Conservation (phyloP, 2,329 filamentous ascomycete species). For the Cercospora canescens region DNA sequence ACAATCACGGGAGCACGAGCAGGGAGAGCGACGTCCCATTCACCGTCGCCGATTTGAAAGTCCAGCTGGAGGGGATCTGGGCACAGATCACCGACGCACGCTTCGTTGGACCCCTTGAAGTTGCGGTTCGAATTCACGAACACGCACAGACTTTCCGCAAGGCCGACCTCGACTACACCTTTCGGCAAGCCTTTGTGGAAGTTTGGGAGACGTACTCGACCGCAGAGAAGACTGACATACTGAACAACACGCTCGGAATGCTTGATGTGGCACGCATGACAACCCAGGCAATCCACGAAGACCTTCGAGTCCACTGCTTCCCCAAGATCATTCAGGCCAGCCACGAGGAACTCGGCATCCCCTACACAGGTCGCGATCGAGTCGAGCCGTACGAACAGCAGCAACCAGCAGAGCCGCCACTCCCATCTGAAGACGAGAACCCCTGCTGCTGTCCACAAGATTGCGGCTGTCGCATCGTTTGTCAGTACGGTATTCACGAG, state of each 20-base stretch:
- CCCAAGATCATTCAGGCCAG: not conserved
- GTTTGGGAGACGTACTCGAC: not conserved
- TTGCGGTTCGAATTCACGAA: not conserved
- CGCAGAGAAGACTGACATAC: not conserved
- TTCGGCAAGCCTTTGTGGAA: not conserved
- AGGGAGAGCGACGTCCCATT: not conserved
- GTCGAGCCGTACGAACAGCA: not conserved
- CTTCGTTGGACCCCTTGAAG: not conserved
- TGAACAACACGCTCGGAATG: not conserved
- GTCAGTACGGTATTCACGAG: not conserved
- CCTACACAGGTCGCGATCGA: not conserved
- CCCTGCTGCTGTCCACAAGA: not conserved
- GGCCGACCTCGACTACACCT: not conserved
- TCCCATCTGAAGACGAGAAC: not conserved
- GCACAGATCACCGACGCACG: not conserved
- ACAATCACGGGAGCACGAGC: not conserved
- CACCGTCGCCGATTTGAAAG: not conserved
- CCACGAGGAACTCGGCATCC: not conserved
- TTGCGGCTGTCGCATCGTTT: not conserved
- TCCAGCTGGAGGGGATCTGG: not conserved
- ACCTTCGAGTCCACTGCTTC: not conserved
- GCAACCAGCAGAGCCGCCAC: not conserved
- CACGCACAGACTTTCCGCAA: not conserved
- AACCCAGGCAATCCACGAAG: not conserved
- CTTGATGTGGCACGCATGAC: not conserved